Conservation (phyloP, 2,329 filamentous ascomycete species). For the Ascochyta koolunga region DNA sequence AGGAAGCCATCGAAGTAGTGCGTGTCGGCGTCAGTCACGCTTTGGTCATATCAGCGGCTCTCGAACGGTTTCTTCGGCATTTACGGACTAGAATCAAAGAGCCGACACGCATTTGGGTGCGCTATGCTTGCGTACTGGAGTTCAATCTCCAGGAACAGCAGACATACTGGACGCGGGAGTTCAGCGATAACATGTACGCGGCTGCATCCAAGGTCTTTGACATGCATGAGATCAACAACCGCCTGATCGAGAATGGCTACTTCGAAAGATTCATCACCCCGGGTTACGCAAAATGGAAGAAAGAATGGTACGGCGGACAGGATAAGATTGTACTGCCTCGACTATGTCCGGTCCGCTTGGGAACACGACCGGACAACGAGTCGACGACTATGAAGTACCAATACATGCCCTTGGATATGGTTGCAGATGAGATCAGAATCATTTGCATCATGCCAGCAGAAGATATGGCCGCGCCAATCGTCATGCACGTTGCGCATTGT, state of each 20-base stretch:
- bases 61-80: neutral
- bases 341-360: neutral
- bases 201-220: conserved; percentile 5
- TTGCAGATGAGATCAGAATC: conserved; percentile 10
- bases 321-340: neutral
- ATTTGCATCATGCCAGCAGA: conserved; percentile 15
- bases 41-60: neutral
- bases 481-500: neutral
- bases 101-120: neutral
- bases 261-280: neutral
- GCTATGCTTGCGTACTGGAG: neutral
- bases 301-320: neutral
- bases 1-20: too few relatives aligned
- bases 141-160: neutral
- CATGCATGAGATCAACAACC: conserved; percentile 12
- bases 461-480: conserved; percentile 2
- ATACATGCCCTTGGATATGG: conserved; percentile 16
- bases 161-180: conserved; percentile 10
- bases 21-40: too few relatives aligned
- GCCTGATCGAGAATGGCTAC: conserved; percentile 7
- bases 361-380: neutral
- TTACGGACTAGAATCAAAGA: neutral
- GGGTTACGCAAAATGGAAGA: neutral
- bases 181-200: conserved; percentile 13
- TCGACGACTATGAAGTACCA: neutral